A percentile compares a stretch with the other conserved stretches of the same genome.
Evolutionary conservation across 225 moss, liverwort and hornwort species (phyloP).

Genomic region (Sphagnum contortum): DNA sequence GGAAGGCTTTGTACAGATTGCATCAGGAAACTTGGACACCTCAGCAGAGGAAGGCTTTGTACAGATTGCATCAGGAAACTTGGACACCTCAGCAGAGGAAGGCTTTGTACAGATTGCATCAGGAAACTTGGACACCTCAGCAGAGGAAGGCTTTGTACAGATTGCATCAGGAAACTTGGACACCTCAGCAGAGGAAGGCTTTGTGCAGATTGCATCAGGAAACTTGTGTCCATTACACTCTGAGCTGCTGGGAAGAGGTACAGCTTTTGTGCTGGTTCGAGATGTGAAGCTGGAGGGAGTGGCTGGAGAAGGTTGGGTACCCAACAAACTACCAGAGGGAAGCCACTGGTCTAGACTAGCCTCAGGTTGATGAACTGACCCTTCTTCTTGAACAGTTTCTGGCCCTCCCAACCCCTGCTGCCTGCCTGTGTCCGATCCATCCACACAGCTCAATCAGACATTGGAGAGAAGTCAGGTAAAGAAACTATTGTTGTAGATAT

Average conservation of each 20-base stretch:
- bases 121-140: too few relatives aligned
- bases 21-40: too few relatives aligned
- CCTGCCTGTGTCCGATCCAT: constrained; percentile 27
- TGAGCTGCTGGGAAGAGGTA: too few relatives aligned
- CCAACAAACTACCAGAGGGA: constrained; percentile 20
- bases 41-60: too few relatives aligned
- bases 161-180: too few relatives aligned
- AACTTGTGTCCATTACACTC: constrained; percentile 21
- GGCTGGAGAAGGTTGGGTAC: constrained; percentile 25
- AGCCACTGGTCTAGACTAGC: constrained; percentile 46
- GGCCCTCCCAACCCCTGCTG: constrained; percentile 26
- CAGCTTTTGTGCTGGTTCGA: constrained; percentile 17
- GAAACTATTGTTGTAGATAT: background rate
- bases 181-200: too few relatives aligned
- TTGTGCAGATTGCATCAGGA: constrained; percentile 7
- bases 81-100: too few relatives aligned
- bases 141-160: too few relatives aligned
- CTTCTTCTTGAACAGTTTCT: constrained; percentile 17
- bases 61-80: too few relatives aligned
- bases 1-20: background rate
- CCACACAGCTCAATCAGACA: constrained; percentile 15
- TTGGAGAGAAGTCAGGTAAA: background rate
- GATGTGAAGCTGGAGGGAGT: constrained; percentile 33
- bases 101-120: too few relatives aligned
- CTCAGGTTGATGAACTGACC: constrained; percentile 28